Base-by-base conservation (phyloP, 1,284 basidiomycete genomes). In the Ustilago shanxiensis region DNA sequence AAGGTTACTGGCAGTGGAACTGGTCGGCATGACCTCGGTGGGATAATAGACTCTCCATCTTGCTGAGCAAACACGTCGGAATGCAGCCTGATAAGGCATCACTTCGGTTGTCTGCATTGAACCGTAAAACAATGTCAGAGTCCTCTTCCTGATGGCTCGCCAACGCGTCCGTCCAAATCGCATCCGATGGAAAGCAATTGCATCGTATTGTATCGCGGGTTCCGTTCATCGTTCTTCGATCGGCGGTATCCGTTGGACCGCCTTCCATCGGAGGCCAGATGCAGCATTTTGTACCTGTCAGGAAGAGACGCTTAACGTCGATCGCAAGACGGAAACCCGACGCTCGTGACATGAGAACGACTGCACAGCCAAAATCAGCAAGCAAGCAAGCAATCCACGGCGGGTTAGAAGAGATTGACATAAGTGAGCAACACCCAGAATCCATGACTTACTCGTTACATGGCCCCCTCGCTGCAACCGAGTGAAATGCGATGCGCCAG, bases 21-120 rank as follows among this genome's bases (percentile, higher is more conserved):
- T 26, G 31, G 31, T 39, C 52, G 35, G 35, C 33, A 54, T 41
- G 52, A 35, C 35, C 20, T 54, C 35, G 20, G 52, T 39, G 51
- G 20, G 29, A 52, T 35, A 14, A 35, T 33, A 52, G 51, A 35
- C 51, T 35, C 35, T 20, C 33, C 52, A 18, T 22, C 33, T 54
- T 49, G 47, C 47, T 49, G 26, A 49, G 47, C 47, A 49, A 49
- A 49, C 47, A 49, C 28, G 47, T 49, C 47, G 14, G 6, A 6
- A 14, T 49, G 24, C 47, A 24, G 14, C 24, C 14, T 49, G 47
- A 49, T 49, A 49, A 49, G 47, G 16, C 47, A 18, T 6, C 10
- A 11, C 6, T 26, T 47, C 44, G 44, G 44, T 47, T 9, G 22
- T 22, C 11, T 49, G 47, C 47, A 49, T 49, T 49, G 24, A 16